Base-by-base conservation (phyloP, 768 basidiomycete genomes). In the Serpula lacrymans region DNA sequence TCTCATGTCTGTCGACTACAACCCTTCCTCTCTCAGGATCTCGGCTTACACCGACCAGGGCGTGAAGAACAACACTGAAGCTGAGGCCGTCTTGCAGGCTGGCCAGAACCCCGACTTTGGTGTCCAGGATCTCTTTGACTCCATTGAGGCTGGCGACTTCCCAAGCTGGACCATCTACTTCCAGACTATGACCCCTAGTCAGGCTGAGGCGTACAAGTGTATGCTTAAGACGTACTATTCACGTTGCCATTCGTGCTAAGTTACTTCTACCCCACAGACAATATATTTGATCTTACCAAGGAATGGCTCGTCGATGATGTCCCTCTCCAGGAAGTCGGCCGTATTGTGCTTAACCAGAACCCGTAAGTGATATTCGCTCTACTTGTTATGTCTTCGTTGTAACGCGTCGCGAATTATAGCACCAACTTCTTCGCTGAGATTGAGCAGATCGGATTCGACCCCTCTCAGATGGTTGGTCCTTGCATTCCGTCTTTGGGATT, bases 101-200 rank as follows among this genome's bases (percentile, higher is more conserved):
- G 75, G 74, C 43, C 42, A 44, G 51, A 71, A 68, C 42, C 59
- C 68, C 0, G 80, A 82, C 52, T 82, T 72, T 58, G 75, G 75
- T 40, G 65, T 73, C 22, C 64, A 74, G 26, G 78, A 80, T 50
- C 58, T 80, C 14, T 77, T 59, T 45, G 75, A 78, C 17, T 65
- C 77, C 13, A 80, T 82, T 47, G 72, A 74, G 45, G 64, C 66
- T 21, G 70, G 70, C 11, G 58, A 70, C 6, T 78, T 65, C 60
- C 78, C 79, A 18, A 69, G 71, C 47, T 80, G 74, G 72, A 78
- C 77, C 37, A 51, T 80, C 13, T 77, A 74, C 47, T 72, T 77
- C 10, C 78, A 80, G 59, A 68, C 65, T 16, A 68, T 80, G 67
- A 72, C 73, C 1, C 59, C 71, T 7, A 48, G 72, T 43, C 63